phyloP scores from a whole-genome alignment of 1,284 basidiomycete species.

The Pterula multifida region DNA sequence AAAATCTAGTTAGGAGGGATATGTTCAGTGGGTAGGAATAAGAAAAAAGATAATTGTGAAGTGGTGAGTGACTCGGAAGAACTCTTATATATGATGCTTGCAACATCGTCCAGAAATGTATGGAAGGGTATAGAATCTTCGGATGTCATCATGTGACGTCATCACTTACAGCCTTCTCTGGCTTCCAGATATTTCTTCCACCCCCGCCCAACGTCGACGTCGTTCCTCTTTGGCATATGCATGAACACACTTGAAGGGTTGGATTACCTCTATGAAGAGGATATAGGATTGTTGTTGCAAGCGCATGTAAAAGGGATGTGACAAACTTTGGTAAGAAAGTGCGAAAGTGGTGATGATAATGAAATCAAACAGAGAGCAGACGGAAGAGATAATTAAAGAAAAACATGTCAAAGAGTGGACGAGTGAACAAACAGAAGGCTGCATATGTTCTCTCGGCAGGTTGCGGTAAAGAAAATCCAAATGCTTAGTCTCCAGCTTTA shows the following conservation, averaged over 20 bases:
- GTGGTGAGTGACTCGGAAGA: constrained; percentile 4
- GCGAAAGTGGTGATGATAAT: no score
- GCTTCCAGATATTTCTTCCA: not conserved
- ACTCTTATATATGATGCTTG: not conserved
- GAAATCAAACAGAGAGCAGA: no score
- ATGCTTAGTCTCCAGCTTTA: not conserved
- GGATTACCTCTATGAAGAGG: not conserved
- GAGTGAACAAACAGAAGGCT: not conserved
- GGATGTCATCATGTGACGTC: not conserved
- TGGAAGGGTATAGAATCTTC: constrained; percentile 3
- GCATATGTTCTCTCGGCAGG: not conserved
- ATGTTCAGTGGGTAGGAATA: constrained; percentile 3
- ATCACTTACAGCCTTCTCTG: not conserved
- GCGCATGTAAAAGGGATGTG: not conserved
- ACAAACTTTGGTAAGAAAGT: no score
- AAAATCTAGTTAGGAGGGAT: not conserved
- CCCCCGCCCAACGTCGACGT: no score
- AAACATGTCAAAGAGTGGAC: not conserved
- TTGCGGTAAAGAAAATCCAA: not conserved
- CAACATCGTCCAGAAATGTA: constrained; percentile 2
- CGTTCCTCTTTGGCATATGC: no score
- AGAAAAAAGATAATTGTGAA: constrained; percentile 7
- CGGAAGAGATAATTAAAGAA: not conserved
- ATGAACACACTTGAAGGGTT: no score
- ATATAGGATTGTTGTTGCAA: not conserved